Percentiles rank a stretch among this genome's conserved stretches.
Evolutionary conservation across 2,329 filamentous ascomycete genomes (phyloP).

Genomic region (Akanthomyces muscarius): DNA sequence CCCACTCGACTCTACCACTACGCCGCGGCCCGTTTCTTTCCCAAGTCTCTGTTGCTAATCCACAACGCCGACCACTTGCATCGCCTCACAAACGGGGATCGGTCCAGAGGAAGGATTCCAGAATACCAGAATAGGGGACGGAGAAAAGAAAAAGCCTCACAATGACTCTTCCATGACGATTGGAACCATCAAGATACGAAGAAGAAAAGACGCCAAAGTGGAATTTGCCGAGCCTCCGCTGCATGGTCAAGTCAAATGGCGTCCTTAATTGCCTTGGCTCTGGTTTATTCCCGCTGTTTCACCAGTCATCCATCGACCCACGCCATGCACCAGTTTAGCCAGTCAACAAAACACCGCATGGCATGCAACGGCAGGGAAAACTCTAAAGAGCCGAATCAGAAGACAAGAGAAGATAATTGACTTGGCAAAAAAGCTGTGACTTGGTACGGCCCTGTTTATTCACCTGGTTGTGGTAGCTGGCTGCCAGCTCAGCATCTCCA

Average conservation of each 20-base stretch:
- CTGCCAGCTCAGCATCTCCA: conserved; percentile 7
- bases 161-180: conserved; percentile 10
- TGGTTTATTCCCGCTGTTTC: conserved; percentile 10
- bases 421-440: neutral
- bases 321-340: neutral
- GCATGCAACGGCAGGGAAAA: neutral
- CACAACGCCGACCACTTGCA: conserved; percentile 1
- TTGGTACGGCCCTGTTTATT: neutral
- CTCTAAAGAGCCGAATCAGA: neutral
- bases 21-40: neutral
- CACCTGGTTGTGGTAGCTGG: neutral
- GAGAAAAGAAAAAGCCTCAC: neutral
- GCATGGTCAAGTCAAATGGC: neutral
- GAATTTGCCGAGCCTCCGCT: neutral
- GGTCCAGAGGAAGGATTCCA: conserved; percentile 7
- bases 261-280: neutral
- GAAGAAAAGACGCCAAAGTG: neutral
- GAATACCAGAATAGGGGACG: neutral
- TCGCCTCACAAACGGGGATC: neutral
- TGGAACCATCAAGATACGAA: neutral
- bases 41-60: neutral
- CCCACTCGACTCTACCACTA: neutral
- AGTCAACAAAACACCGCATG: neutral
- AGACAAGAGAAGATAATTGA: neutral
- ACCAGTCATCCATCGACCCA: neutral